phyloP scores from a whole-genome alignment of 2,329 filamentous ascomycete species.

The Mycogone perniciosa region DNA sequence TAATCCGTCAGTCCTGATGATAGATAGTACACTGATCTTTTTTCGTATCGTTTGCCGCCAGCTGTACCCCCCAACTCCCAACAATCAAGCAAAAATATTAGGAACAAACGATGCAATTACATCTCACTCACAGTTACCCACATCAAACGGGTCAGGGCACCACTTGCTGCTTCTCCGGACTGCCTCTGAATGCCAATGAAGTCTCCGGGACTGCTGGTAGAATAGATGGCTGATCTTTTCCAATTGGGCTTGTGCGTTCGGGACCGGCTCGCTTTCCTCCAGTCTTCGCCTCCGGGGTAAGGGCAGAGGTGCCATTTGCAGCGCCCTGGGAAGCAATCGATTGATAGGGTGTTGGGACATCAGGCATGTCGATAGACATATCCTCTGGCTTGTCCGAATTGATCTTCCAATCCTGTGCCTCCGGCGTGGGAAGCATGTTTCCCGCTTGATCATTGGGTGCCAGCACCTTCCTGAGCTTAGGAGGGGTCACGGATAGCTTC shows the following conservation, averaged over 20 bases:
- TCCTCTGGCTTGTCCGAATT: conserved; percentile 14
- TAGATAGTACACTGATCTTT: conserved; percentile 8
- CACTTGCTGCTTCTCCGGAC: conserved; percentile 49
- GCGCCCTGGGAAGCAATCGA: background rate
- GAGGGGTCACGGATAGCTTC: conserved; percentile 55
- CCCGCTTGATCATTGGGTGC: conserved; percentile 17
- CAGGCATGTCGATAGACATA: conserved; percentile 21
- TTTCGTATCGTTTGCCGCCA: conserved; percentile 2
- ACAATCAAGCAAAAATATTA: conserved; percentile 1
- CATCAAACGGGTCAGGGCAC: conserved; percentile 24
- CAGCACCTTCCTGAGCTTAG: conserved; percentile 29
- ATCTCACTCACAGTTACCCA: conserved; percentile 24
- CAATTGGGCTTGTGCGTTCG: conserved; percentile 6
- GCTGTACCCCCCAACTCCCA: conserved; percentile 11
- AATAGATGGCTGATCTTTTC: conserved; percentile 21
- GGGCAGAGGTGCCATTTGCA: background rate
- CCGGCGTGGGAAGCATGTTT: conserved; percentile 19
- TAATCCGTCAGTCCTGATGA: conserved; percentile 7
- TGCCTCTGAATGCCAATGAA: conserved; percentile 53
- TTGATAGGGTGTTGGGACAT: conserved; percentile 16
- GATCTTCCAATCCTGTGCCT: conserved; percentile 15
- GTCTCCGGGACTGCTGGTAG: conserved; percentile 32
- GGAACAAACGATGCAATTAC: conserved; percentile 13
- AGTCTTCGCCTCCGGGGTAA: background rate
- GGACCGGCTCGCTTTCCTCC: conserved; percentile 13